These are phyloP conservation scores for Myochromella boudieri DNA, from an alignment of 768 basidiomycete genomes.

Conservation along the genomic window DNA sequence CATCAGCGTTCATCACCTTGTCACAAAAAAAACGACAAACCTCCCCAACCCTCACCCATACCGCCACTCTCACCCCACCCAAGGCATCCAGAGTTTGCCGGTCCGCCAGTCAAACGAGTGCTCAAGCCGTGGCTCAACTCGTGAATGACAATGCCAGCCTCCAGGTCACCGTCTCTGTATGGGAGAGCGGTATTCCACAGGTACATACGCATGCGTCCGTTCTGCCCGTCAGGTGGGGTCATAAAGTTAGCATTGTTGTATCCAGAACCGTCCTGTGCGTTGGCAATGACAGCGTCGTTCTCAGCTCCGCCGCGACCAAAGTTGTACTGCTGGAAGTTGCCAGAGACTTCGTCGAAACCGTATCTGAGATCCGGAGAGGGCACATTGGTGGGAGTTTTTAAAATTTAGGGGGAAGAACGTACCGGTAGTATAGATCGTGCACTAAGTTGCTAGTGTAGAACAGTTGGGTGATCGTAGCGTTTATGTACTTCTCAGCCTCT, in stretches of 20 bases:
- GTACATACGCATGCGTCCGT: slow-evolving; percentile 95
- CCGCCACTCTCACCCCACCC: slow-evolving; percentile 96
- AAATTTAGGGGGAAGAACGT: slow-evolving; percentile 7
- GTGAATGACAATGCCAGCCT: slow-evolving; percentile 96
- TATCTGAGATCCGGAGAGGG: slow-evolving; percentile 46
- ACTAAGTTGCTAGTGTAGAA: slow-evolving; percentile 86
- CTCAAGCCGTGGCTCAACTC: slow-evolving; percentile 87
- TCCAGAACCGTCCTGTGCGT: slow-evolving; percentile 94
- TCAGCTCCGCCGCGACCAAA: slow-evolving; percentile 88
- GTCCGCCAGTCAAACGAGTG: slow-evolving; percentile 93
- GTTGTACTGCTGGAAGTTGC: slow-evolving; percentile 99
- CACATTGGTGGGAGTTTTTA: background rate
- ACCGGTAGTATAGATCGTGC: slow-evolving; percentile 82
- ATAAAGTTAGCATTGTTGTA: slow-evolving; percentile 93
- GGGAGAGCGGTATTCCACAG: slow-evolving; percentile 91
- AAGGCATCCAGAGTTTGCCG: slow-evolving; percentile 88
- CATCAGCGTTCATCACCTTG: background rate
- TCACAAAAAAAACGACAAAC: slow-evolving; percentile 27
- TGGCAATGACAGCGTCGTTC: slow-evolving; percentile 88
- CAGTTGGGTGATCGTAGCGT: slow-evolving; percentile 82
- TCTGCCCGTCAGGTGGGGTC: slow-evolving; percentile 82
- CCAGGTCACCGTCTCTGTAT: slow-evolving; percentile 92
- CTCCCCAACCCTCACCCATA: slow-evolving; percentile 98
- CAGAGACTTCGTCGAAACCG: slow-evolving; percentile 88
- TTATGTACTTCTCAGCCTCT: slow-evolving; percentile 82